phyloP scores from a whole-genome alignment of 139 green algal species.

The Micractinium sp. region DNA sequence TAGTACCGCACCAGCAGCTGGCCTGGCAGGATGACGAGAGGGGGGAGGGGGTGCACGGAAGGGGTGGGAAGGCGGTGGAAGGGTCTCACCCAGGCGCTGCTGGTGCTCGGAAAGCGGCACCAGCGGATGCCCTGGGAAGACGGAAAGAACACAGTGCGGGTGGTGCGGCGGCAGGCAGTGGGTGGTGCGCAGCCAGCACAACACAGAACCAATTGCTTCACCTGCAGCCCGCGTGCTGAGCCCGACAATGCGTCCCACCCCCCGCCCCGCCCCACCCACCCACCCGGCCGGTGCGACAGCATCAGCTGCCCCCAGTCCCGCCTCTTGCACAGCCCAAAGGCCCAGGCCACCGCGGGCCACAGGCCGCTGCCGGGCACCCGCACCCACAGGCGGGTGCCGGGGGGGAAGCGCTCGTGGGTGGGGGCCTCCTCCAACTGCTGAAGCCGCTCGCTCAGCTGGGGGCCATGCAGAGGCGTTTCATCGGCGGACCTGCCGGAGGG shows the following conservation, averaged over 20 bases:
- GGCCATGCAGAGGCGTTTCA: constrained; percentile 23
- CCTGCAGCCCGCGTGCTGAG: no score
- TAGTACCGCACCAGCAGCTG: constrained; percentile 66
- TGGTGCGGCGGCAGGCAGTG: background rate
- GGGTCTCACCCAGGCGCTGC: no score
- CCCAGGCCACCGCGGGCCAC: constrained; percentile 68
- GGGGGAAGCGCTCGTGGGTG: background rate
- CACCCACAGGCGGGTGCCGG: constrained; percentile 37
- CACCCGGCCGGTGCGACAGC: constrained; percentile 48
- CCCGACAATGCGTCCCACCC: no score
- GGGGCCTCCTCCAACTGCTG: background rate
- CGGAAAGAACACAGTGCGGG: background rate
- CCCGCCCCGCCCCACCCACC: background rate
- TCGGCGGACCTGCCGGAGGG: background rate
- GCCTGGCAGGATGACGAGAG: background rate
- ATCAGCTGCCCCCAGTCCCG: constrained; percentile 58
- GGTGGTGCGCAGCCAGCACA: background rate
- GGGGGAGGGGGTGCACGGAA: background rate
- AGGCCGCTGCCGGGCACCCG: constrained; percentile 44
- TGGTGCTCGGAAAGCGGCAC: no score
- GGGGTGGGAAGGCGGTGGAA: no score
- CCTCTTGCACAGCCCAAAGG: constrained; percentile 49
- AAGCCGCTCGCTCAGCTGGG: constrained; percentile 15
- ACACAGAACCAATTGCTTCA: background rate
- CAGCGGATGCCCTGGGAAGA: no score